Percentiles rank a stretch among this genome's conserved stretches.
These are phyloP conservation scores for Penicillium tannophilum DNA, from an alignment of 495 filamentous ascomycete species.

Conservation along the genomic window DNA sequence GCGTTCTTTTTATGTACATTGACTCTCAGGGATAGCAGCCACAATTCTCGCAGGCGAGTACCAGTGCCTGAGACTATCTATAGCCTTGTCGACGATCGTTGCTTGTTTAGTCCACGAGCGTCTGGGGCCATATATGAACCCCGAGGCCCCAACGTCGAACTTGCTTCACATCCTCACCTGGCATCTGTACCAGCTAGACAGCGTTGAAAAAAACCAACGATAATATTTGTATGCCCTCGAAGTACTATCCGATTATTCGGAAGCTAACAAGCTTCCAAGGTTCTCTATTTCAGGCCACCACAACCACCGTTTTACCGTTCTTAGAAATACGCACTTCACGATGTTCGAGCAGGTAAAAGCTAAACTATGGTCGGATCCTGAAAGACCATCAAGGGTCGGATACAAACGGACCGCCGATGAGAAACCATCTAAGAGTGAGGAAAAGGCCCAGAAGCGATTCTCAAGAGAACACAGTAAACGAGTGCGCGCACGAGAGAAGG, in stretches of 20 bases:
- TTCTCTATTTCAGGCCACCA: not conserved
- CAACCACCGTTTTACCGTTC: not conserved
- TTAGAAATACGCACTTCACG: not conserved
- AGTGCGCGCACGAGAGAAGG: conserved; percentile 1
- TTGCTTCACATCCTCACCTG: not conserved
- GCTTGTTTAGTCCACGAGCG: not conserved
- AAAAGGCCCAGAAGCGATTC: not conserved
- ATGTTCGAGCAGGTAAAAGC: not conserved
- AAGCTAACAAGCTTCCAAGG: too few species aligned
- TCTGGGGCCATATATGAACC: not conserved
- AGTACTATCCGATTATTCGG: too few species aligned
- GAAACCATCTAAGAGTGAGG: not conserved
- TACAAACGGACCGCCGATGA: not conserved
- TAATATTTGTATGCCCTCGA: too few species aligned
- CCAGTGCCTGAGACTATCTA: not conserved
- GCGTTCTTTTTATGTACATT: too few species aligned
- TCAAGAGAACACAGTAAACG: conserved; percentile 1
- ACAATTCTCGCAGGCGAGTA: too few species aligned
- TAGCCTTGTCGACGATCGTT: not conserved
- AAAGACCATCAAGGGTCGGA: not conserved
- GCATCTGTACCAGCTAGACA: not conserved
- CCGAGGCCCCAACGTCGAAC: not conserved
- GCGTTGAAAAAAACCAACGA: too few species aligned
- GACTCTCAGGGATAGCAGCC: too few species aligned
- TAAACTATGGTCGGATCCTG: not conserved